Percentiles rank a stretch among this genome's conserved stretches.
Conservation (phyloP, 2,329 filamentous ascomycete species). For the Emergomyces pasteurianus region DNA sequence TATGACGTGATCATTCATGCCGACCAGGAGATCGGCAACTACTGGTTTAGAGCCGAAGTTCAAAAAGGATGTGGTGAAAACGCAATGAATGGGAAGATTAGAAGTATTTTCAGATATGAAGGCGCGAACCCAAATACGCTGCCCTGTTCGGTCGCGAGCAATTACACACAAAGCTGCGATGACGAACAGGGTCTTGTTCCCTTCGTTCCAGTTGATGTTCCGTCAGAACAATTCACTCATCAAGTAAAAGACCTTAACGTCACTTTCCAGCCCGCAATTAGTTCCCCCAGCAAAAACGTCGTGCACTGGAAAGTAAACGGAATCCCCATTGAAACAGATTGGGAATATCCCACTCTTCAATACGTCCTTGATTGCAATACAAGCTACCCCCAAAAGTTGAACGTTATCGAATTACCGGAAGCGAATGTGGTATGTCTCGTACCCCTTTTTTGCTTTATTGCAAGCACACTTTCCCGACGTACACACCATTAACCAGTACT, state of each 20-base stretch:
- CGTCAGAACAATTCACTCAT: conserved; percentile 12
- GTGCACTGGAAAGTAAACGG: conserved; percentile 24
- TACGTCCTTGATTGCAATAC: conserved; percentile 32
- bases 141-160: conserved; percentile 8
- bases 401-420: conserved; percentile 30
- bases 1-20: conserved; percentile 38
- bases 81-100: conserved; percentile 3
- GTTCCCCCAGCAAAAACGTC: conserved; percentile 9
- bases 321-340: conserved; percentile 31
- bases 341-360: conserved; percentile 34
- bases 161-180: conserved; percentile 11
- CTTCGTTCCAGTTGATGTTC: conserved; percentile 15
- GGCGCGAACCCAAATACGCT: conserved; percentile 3
- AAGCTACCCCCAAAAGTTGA: conserved; percentile 27
- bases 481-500: conserved; percentile 6
- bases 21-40: conserved; percentile 25
- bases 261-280: conserved; percentile 11
- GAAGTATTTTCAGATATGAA: conserved; percentile 4
- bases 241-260: conserved; percentile 11
- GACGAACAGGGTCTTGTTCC: conserved; percentile 11
- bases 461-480: not conserved
- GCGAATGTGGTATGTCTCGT: conserved; percentile 9
- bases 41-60: conserved; percentile 27
- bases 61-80: conserved; percentile 1
- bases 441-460: not conserved